A percentile compares a stretch with the other conserved stretches of the same genome.
These are phyloP conservation scores for Mucor velutinosus DNA, from an alignment of 371 early-diverging fungal genomes.

Conservation along the genomic window DNA sequence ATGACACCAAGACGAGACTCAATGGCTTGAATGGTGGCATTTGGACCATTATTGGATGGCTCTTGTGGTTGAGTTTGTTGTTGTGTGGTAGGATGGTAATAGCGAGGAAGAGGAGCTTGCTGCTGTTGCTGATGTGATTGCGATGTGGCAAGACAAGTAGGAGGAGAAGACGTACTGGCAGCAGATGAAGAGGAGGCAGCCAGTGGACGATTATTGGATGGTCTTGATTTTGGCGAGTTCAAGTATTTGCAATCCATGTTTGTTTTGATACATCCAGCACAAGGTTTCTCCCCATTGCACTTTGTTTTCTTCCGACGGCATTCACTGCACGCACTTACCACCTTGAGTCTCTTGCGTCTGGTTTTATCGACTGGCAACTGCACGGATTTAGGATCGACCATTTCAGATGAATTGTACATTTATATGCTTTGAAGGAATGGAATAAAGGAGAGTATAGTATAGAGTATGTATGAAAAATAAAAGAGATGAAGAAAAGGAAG, in stretches of 20 bases:
- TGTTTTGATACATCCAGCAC: slow-evolving; percentile 44
- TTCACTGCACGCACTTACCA: slow-evolving; percentile 64
- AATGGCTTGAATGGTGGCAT: slow-evolving; percentile 35
- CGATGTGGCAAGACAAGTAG: neutral
- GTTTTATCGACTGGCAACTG: slow-evolving; percentile 35
- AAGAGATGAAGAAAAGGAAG: neutral
- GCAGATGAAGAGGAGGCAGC: neutral
- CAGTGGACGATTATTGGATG: slow-evolving; percentile 11
- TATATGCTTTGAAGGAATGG: neutral
- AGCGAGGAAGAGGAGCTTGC: neutral
- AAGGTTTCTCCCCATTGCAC: slow-evolving; percentile 67
- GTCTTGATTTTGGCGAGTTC: slow-evolving; percentile 28
- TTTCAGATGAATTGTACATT: slow-evolving; percentile 8
- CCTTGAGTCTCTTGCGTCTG: slow-evolving; percentile 53
- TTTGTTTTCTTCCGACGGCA: slow-evolving; percentile 67
- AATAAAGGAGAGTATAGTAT: slow-evolving; percentile 5
- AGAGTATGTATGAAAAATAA: slow-evolving; percentile 1
- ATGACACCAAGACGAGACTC: slow-evolving; percentile 44
- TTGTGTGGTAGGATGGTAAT: neutral
- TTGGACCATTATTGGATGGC: slow-evolving; percentile 2
- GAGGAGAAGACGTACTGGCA: neutral
- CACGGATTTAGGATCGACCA: slow-evolving; percentile 3
- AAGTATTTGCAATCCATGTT: slow-evolving; percentile 44
- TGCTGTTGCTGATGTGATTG: neutral
- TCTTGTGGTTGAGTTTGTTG: neutral